These are phyloP conservation scores for Euphorbia tirucalli DNA, from an alignment of 345 rosid genomes.

Conservation along the genomic window DNA sequence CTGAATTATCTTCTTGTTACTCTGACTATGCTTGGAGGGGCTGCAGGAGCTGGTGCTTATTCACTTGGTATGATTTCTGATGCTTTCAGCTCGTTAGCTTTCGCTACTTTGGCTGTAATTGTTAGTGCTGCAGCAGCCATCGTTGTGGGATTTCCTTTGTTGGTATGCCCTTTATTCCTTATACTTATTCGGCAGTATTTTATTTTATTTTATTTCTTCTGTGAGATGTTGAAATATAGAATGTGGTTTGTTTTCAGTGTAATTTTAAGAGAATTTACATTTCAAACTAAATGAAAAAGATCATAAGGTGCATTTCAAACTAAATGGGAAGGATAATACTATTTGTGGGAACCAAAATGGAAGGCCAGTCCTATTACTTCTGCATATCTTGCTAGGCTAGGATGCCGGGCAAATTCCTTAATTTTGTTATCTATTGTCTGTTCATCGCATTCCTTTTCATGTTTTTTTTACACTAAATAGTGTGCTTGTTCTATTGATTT, in stretches of 20 bases:
- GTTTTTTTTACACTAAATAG: neutral
- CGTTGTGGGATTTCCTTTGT: conserved; percentile 84
- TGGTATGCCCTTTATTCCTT: conserved; percentile 50
- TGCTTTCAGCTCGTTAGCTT: conserved; percentile 67
- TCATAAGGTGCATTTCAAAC: neutral
- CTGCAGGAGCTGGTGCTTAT: conserved; percentile 82
- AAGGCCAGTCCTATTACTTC: neutral
- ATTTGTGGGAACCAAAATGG: neutral
- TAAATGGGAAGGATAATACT: neutral
- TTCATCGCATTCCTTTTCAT: neutral
- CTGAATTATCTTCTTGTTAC: conserved; percentile 86
- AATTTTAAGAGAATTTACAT: neutral
- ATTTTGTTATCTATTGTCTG: neutral
- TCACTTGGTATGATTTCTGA: conserved; percentile 86
- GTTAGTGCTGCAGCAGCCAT: conserved; percentile 93
- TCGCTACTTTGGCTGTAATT: conserved; percentile 74
- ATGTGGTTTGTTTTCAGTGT: neutral
- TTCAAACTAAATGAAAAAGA: neutral
- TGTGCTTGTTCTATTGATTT: neutral
- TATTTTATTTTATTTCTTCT: neutral
- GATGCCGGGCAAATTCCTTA: neutral
- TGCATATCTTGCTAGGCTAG: neutral
- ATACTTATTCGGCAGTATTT: neutral
- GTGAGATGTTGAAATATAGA: neutral
- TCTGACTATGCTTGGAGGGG: conserved; percentile 85